These are phyloP conservation scores for Aspergillus proliferans DNA, from an alignment of 2,329 filamentous ascomycete genomes.

Conservation along the genomic window DNA sequence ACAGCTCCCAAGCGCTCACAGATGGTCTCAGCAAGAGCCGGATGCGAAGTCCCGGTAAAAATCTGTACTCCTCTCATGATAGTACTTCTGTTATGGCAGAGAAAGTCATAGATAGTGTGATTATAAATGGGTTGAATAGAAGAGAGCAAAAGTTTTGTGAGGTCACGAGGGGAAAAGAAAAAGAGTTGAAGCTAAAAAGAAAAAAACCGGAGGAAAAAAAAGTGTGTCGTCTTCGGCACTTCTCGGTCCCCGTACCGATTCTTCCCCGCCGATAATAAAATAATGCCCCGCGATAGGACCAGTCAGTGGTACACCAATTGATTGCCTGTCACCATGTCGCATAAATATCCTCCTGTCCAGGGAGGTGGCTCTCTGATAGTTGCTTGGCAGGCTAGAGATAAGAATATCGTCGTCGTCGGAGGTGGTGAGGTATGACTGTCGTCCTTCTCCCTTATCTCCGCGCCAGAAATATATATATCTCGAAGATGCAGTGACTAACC, in stretches of 20 bases:
- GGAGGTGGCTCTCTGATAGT: conserved; percentile 89
- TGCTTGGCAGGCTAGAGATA: conserved; percentile 90
- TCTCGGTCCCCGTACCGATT: conserved; percentile 10
- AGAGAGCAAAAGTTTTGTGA: conserved; percentile 9
- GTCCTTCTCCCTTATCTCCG: conserved; percentile 1
- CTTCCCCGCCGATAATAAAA: background rate
- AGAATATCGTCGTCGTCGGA: conserved; percentile 84
- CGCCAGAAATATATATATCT: conserved; percentile 8
- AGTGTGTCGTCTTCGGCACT: conserved; percentile 5
- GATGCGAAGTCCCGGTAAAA: conserved; percentile 62
- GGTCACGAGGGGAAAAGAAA: conserved; percentile 12
- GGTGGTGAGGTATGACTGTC: conserved; percentile 74
- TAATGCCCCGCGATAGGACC: conserved; percentile 9
- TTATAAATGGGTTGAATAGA: conserved; percentile 11
- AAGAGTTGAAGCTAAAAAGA: background rate
- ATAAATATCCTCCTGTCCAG: conserved; percentile 69
- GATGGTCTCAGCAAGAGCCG: conserved; percentile 57
- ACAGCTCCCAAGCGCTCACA: conserved; percentile 59
- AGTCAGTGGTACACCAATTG: conserved; percentile 4
- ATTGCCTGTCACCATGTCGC: conserved; percentile 35
- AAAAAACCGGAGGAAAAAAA: conserved; percentile 5
- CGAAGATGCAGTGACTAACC: conserved; percentile 14
- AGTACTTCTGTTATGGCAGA: conserved; percentile 3
- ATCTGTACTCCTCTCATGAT: conserved; percentile 62
- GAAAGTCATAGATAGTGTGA: conserved; percentile 2